A percentile compares a stretch with the other conserved stretches of the same genome.
These are phyloP conservation scores for Backusella luteola DNA, from an alignment of 192 early-diverging fungal genomes.

Conservation along the genomic window DNA sequence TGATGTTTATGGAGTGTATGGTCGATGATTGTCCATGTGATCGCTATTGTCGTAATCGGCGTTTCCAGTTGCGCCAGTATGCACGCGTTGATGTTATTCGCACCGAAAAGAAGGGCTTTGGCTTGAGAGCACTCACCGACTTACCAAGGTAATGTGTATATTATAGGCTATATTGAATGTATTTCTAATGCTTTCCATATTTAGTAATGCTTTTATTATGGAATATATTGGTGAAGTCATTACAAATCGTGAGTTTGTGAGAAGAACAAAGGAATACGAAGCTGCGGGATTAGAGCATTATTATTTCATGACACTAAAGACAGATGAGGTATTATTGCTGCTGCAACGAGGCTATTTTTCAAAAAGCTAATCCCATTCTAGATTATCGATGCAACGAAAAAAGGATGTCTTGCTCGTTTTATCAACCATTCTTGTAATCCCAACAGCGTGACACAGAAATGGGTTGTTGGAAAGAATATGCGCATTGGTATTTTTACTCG, in stretches of 20 bases:
- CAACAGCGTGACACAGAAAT: conserved; percentile 95
- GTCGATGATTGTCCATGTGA: conserved; percentile 87
- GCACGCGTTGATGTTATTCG: conserved; percentile 84
- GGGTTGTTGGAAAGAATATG: conserved; percentile 87
- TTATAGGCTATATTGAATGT: neutral
- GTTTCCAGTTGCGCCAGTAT: conserved; percentile 86
- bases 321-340: conserved; percentile 67
- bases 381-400: conserved; percentile 93
- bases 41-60: conserved; percentile 84
- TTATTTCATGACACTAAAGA: conserved; percentile 96
- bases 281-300: conserved; percentile 85
- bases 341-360: neutral
- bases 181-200: neutral
- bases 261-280: conserved; percentile 81
- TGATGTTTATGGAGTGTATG: conserved; percentile 90
- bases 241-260: conserved; percentile 73
- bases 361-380: conserved; percentile 20
- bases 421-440: conserved; percentile 98
- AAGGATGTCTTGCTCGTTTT: conserved; percentile 92
- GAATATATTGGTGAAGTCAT: conserved; percentile 98
- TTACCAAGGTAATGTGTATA: conserved; percentile 54
- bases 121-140: conserved; percentile 71
- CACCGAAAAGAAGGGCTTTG: conserved; percentile 92
- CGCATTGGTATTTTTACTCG: conserved; percentile 97
- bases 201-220: conserved; percentile 88